A percentile compares a stretch with the other conserved stretches of the same genome.
Evolutionary conservation across 768 basidiomycete species (phyloP).

Genomic region (Suillus ampliporus): DNA sequence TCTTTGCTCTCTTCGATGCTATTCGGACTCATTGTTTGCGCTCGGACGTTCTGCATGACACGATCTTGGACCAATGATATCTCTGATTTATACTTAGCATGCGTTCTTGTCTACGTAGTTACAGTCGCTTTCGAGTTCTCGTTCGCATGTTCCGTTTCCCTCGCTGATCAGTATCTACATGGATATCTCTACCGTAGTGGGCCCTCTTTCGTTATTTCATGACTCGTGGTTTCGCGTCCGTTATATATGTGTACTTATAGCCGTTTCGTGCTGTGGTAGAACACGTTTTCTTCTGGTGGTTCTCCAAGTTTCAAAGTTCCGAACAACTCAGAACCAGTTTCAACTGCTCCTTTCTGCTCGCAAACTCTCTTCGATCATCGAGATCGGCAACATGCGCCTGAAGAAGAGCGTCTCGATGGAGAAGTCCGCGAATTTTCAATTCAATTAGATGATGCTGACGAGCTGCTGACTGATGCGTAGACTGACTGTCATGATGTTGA

Average conservation of each 20-base stretch:
- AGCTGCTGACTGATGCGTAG: neutral
- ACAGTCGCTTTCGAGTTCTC: constrained; percentile 26
- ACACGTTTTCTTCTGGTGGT: neutral
- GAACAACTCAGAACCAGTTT: neutral
- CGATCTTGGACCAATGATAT: constrained; percentile 30
- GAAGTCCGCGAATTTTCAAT: constrained; percentile 2
- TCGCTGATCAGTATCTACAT: neutral
- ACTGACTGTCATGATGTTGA: no score
- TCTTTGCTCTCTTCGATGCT: neutral
- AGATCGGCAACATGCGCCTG: constrained; percentile 5
- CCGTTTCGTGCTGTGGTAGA: constrained; percentile 27
- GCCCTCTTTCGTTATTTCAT: constrained; percentile 15
- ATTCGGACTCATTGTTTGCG: constrained; percentile 6
- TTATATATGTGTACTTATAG: constrained; percentile 36
- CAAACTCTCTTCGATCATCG: neutral
- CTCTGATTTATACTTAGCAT: constrained; percentile 34
- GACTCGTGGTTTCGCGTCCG: neutral
- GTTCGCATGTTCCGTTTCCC: constrained; percentile 17
- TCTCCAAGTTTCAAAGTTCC: neutral
- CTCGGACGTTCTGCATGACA: constrained; percentile 14
- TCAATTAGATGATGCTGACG: neutral
- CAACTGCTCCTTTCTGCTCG: neutral
- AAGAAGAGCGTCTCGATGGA: neutral
- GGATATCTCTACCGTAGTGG: no score
- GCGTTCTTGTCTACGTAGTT: constrained; percentile 27